Evolutionary conservation across 1,284 basidiomycete species (phyloP), one percentile per base, ranked within the genome.

Genomic region (Ustilago lituana): DNA sequence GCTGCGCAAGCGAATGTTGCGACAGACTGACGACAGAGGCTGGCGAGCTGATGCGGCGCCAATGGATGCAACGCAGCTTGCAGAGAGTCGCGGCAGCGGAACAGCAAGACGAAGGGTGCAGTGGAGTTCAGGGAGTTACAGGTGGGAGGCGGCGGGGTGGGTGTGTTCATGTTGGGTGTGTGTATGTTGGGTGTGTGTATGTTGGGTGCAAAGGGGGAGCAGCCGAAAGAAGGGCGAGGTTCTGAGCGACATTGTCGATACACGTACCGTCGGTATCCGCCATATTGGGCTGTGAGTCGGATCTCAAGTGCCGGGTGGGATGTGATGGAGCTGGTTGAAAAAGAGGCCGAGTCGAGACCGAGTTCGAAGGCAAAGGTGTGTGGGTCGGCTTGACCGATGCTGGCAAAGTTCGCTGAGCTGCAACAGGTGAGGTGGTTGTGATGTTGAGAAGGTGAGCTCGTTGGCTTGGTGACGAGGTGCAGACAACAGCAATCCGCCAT

Each of bases 251-350:
- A 26, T 33, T 56, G 59, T 61, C 56, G 69, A 39, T 61, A 49
- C 46, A 76, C 74, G 71, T 72, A 76, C 74, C 74, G 51, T 76
- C 74, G 57, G 56, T 55, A 56, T 76, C 74, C 58, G 74, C 74
- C 74, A 76, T 76, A 47, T 39, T 72, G 50, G 48, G 50, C 58
- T 50, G 37, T 26, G 27, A 41, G 48, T 45, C 39, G 45, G 40
- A 38, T 15, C n/a, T n/a, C 33, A 31, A 47, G 37, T 36, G 47
- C 24, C 32, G 46, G n/a, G 46, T 47, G 9, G 44, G 37, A 36
- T 43, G 37, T 48, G 44, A 35, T 40, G 27, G n/a, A n/a, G n/a
- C n/a, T n/a, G n/a, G n/a, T n/a, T n/a, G n/a, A n/a, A 17, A 40
- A 22, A 29, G 22, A 32, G 35, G 14, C 19, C 15, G 14, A 35